Conservation (phyloP, 2,329 filamentous ascomycete species). For the Colletotrichum camelliae region DNA sequence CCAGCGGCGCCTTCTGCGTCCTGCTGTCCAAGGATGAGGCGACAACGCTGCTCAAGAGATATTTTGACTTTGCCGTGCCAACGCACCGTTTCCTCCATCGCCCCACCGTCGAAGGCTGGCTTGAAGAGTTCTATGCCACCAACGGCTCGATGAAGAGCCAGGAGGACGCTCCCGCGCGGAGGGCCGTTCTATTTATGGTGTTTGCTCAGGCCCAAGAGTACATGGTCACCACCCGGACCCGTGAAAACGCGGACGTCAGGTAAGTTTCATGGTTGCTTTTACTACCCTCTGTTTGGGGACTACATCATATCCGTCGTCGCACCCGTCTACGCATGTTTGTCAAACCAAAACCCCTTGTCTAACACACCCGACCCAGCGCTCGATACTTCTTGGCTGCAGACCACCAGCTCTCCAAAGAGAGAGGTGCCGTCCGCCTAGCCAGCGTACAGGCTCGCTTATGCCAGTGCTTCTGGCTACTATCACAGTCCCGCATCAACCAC, state of each 20-base stretch:
- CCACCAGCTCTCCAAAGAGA: slow-evolving; percentile 42
- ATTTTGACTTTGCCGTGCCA: slow-evolving; percentile 63
- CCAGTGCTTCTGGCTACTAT: slow-evolving; percentile 49
- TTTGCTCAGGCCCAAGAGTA: slow-evolving; percentile 57
- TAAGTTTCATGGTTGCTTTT: not conserved
- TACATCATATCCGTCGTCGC: not conserved
- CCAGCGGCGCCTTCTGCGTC: slow-evolving; percentile 37
- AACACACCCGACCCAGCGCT: slow-evolving; percentile 24
- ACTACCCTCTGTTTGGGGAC: not conserved
- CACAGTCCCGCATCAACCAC: slow-evolving; percentile 51
- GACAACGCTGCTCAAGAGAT: slow-evolving; percentile 48
- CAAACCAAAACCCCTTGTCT: not conserved
- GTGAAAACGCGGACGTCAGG: slow-evolving; percentile 16
- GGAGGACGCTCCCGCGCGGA: slow-evolving; percentile 29
- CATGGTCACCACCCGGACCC: slow-evolving; percentile 16
- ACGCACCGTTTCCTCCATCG: slow-evolving; percentile 62
- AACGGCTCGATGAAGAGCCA: slow-evolving; percentile 30
- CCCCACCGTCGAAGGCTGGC: slow-evolving; percentile 54
- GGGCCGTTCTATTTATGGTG: slow-evolving; percentile 53
- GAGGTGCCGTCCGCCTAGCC: slow-evolving; percentile 40
- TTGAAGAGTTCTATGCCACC: slow-evolving; percentile 46
- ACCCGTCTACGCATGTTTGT: not conserved
- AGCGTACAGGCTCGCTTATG: slow-evolving; percentile 46
- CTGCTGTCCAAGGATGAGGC: slow-evolving; percentile 44
- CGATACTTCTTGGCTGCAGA: slow-evolving; percentile 40